phyloP scores from a whole-genome alignment of 2,329 filamentous ascomycete genomes.

The Sporothrix brasiliensis region DNA sequence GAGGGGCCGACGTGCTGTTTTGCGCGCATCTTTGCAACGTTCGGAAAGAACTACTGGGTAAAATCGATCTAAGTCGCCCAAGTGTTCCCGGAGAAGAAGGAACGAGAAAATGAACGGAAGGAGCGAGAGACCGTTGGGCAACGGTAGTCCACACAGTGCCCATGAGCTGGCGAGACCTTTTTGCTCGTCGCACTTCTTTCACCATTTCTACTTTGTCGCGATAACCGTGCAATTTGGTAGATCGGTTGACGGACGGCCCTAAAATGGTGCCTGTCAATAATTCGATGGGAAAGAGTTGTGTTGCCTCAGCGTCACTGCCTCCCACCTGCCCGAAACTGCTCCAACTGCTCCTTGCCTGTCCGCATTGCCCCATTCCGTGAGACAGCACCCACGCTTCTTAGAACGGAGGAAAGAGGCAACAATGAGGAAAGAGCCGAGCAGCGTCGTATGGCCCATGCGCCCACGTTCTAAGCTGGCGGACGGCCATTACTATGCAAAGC shows the following conservation, averaged over 20 bases:
- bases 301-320: neutral
- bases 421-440: neutral
- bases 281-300: neutral
- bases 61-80: neutral
- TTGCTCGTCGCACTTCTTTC: neutral
- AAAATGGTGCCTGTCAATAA: neutral
- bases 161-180: neutral
- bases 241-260: neutral
- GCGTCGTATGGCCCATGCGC: neutral
- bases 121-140: neutral
- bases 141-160: constrained; percentile 11
- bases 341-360: neutral
- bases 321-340: neutral
- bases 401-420: neutral
- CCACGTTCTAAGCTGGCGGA: neutral
- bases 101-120: constrained; percentile 2
- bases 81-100: neutral
- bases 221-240: constrained; percentile 10
- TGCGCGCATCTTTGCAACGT: neutral
- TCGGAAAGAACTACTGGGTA: constrained; percentile 8
- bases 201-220: constrained; percentile 1
- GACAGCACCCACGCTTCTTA: neutral
- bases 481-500: neutral
- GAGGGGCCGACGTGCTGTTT: neutral
- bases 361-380: neutral